These are phyloP conservation scores for Fraxinus anomala DNA, from an alignment of 257 asterid species.

Conservation along the genomic window DNA sequence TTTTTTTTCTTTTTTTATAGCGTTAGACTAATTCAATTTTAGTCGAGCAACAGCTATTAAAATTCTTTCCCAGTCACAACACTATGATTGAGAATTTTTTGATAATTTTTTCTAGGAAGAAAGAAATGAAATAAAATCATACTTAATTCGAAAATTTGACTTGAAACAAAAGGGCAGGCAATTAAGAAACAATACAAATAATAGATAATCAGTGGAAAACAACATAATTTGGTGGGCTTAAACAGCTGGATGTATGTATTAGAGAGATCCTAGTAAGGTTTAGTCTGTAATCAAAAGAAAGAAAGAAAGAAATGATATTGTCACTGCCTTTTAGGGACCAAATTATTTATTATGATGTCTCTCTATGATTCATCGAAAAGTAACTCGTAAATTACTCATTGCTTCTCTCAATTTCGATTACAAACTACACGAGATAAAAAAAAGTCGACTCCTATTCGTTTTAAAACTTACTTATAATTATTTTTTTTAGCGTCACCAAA, in stretches of 20 bases:
- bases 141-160: neutral
- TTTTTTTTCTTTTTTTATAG: neutral
- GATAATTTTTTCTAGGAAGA: neutral
- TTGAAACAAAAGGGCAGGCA: neutral
- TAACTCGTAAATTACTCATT: neutral
- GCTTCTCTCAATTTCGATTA: neutral
- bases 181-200: conserved; percentile 17
- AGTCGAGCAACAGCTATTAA: neutral
- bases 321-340: conserved; percentile 42
- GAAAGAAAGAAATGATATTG: conserved; percentile 40
- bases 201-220: conserved; percentile 24
- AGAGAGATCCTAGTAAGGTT: conserved; percentile 19
- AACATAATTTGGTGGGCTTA: conserved; percentile 34
- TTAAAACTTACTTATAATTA: neutral
- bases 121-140: neutral
- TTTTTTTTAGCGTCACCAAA: neutral
- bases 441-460: neutral
- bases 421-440: neutral
- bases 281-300: conserved; percentile 6
- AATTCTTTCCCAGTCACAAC: neutral
- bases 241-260: conserved; percentile 16
- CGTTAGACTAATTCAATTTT: too few relatives aligned
- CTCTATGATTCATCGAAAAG: neutral
- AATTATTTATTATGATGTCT: conserved; percentile 45
- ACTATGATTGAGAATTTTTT: neutral